Evolutionary conservation across 2,329 filamentous ascomycete genomes (phyloP).

Genomic region (Exserohilum turcica): DNA sequence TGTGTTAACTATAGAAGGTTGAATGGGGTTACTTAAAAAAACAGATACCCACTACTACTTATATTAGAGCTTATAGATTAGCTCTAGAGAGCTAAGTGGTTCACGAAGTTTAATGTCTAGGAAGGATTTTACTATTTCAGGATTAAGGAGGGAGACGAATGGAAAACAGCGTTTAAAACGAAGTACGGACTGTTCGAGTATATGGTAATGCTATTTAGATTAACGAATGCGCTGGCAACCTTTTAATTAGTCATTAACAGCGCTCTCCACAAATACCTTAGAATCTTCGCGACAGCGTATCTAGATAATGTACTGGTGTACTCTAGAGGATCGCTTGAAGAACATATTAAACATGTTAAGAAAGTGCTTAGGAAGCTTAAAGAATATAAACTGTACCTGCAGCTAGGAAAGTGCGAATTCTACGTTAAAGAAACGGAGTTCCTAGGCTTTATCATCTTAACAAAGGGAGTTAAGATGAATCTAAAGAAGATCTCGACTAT

Average conservation of each 20-base stretch:
- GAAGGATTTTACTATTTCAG: not conserved
- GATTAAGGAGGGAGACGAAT: not conserved
- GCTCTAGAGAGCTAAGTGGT: too few relatives aligned
- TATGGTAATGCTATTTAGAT: not conserved
- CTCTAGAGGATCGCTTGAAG: not conserved
- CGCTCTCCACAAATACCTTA: not conserved
- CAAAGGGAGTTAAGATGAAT: too few relatives aligned
- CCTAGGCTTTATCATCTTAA: not conserved
- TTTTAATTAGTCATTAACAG: slow-evolving; percentile 3
- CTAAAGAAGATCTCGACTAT: too few relatives aligned
- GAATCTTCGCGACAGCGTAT: not conserved
- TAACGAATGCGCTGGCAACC: not conserved
- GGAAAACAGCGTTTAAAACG: not conserved
- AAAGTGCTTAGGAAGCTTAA: slow-evolving; percentile 14
- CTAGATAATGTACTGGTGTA: not conserved
- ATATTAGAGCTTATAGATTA: too few relatives aligned
- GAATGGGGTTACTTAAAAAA: not conserved
- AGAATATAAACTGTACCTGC: not conserved
- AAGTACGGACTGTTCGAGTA: not conserved
- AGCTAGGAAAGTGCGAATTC: slow-evolving; percentile 22
- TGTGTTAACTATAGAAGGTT: not conserved
- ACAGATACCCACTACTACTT: not conserved
- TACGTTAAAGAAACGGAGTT: slow-evolving; percentile 33
- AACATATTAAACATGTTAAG: slow-evolving; percentile 19
- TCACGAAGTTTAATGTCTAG: not conserved